Conservation (phyloP, 2,329 filamentous ascomycete species). For the Pseudohalonectria lignicola region DNA sequence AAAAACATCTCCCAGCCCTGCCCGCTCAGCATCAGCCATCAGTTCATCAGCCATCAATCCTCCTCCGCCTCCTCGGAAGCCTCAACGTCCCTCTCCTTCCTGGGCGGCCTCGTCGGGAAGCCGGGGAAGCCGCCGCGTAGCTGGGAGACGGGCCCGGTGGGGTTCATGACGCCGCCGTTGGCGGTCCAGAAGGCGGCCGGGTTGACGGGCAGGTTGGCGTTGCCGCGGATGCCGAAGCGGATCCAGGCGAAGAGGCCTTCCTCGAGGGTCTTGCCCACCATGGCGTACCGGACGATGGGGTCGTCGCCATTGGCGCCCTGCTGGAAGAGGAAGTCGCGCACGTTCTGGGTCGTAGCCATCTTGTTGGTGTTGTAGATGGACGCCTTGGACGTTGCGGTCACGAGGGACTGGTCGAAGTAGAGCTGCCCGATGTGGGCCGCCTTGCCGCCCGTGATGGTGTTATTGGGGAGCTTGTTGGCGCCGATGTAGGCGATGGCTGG, state of each 20-base stretch:
- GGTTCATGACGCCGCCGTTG: conserved; percentile 9
- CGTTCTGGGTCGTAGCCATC: conserved; percentile 32
- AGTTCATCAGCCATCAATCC: too few relatives aligned
- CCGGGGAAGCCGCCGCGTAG: conserved; percentile 12
- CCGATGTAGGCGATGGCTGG: conserved; percentile 18
- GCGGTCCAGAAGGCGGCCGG: conserved; percentile 8
- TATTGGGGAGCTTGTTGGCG: conserved; percentile 30
- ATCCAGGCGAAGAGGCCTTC: conserved; percentile 46
- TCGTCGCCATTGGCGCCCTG: conserved; percentile 39
- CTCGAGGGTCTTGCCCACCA: conserved; percentile 37
- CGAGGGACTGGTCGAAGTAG: conserved; percentile 48
- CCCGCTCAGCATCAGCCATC: too few relatives aligned
- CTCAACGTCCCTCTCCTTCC: too few relatives aligned
- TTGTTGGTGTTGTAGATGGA: conserved; percentile 32
- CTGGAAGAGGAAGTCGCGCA: conserved; percentile 32
- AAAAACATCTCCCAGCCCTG: too few relatives aligned
- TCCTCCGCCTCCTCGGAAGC: too few relatives aligned
- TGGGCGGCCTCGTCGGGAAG: too few relatives aligned
- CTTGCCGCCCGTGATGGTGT: conserved; percentile 40
- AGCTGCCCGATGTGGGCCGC: conserved; percentile 49
- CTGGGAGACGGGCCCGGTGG: conserved; percentile 5
- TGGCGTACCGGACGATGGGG: conserved; percentile 46
- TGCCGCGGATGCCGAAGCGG: conserved; percentile 34
- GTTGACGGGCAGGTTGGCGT: conserved; percentile 4
- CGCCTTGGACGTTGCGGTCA: conserved; percentile 32